Evolutionary conservation across 2,329 filamentous ascomycete genomes (phyloP), one percentile per base, ranked within the genome.

Genomic region (Pseudogymnoascus sp.): DNA sequence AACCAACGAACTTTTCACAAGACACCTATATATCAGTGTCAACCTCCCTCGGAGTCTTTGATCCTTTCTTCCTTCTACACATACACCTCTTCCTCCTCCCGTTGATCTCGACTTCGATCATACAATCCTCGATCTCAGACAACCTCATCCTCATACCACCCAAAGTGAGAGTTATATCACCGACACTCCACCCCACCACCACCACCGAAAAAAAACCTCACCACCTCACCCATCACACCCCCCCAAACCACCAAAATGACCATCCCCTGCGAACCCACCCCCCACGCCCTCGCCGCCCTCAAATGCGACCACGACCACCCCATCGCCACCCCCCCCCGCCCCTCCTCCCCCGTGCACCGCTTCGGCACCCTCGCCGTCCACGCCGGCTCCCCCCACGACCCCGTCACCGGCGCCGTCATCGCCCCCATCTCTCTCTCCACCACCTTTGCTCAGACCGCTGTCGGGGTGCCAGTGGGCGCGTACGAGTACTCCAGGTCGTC

Each of bases 341-440:
- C 88, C 59, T 84, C 87, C 39, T 88, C 89, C 51, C 89, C 91
- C 68, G 82, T 87, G 64, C 87, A 91, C 75, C 82, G 85, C 67
- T 97, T 99, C 77, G 95, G 91, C 66, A 99, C 95, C 59, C 84
- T 96, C 66, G 95, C 95, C 64, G 95, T 99, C 18, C 95, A 99
- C 77, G 93, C 93, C 67, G 95, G 95, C 66, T 85, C 91, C 47
- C 91, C 91, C 71, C 90, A 96, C 75, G 95, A 99, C 78, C 90
- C 93, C 59, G 80, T 85, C 42, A 99, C 93, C 23, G 95, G 95
- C 67, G 95, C 95, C 69, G 95, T 99, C 71, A 99, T 99, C 75
- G 91, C 95, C 77, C 80, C 95, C 70, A 97, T 99, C 75, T 97
- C 93, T 8, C 86, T 99, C 23, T 96, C 93, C 23, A 97, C 95